phyloP scores from a whole-genome alignment of 2,329 filamentous ascomycete genomes.

The Rachicladosporium sp. region DNA sequence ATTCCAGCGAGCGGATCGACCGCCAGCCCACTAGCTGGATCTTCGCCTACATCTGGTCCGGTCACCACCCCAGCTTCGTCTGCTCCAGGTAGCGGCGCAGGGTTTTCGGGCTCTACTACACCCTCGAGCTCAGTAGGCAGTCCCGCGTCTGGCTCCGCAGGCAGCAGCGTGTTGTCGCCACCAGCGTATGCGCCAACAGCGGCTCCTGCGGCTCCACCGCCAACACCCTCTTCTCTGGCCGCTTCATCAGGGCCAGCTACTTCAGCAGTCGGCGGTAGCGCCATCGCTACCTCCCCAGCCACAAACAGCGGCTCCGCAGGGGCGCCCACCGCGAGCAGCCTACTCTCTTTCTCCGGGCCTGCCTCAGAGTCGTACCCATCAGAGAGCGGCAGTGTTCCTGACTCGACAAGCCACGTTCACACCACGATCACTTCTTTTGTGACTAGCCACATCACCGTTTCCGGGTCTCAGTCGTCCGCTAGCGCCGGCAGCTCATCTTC shows the following conservation, averaged over 20 bases:
- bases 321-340: conserved; percentile 1
- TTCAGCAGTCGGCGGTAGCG: too few species aligned
- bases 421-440: conserved; percentile 1
- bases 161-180: too few species aligned
- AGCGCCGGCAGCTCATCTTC: not conserved
- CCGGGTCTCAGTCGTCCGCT: not conserved
- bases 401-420: not conserved
- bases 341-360: too few species aligned
- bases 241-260: too few species aligned
- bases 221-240: too few species aligned
- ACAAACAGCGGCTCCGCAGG: not conserved
- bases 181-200: too few species aligned
- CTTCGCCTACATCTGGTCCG: not conserved
- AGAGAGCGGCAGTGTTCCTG: too few species aligned
- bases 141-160: too few species aligned
- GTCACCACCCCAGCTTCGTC: conserved; percentile 1
- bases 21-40: too few species aligned
- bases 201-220: too few species aligned
- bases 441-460: conserved; percentile 4
- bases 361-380: too few species aligned
- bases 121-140: not conserved
- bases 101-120: not conserved
- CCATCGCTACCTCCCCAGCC: too few species aligned
- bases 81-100: not conserved
- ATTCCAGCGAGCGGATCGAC: not conserved